A percentile compares a stretch with the other conserved stretches of the same genome.
phyloP scores from a whole-genome alignment of 805 yeast species.

The Candida orba region DNA sequence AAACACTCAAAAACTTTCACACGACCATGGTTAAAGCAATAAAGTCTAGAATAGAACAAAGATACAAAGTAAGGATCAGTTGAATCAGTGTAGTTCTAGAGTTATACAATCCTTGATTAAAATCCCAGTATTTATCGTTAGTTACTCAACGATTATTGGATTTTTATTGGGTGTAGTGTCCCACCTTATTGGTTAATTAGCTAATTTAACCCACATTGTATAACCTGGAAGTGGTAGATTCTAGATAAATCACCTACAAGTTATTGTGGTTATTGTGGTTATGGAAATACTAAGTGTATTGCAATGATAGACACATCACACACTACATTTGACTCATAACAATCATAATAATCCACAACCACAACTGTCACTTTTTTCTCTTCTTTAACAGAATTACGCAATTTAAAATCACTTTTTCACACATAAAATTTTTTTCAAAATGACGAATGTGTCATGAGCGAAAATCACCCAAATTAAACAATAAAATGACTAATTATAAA shows the following conservation, averaged over 20 bases:
- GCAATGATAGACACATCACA: too few species aligned
- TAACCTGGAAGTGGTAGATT: too few species aligned
- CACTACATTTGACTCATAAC: neutral
- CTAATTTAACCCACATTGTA: neutral
- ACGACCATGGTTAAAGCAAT: too few species aligned
- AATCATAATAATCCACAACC: neutral
- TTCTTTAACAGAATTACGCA: conserved; percentile 3
- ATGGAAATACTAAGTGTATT: too few species aligned
- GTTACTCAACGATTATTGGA: neutral
- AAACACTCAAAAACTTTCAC: too few species aligned
- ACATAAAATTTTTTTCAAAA: neutral
- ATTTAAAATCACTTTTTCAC: conserved; percentile 2
- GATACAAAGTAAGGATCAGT: too few species aligned
- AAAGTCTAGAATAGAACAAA: too few species aligned
- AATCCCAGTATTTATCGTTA: too few species aligned
- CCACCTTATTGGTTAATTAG: neutral
- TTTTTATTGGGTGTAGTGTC: neutral
- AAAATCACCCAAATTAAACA: neutral
- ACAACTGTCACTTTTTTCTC: neutral
- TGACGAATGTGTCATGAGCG: conserved; percentile 6
- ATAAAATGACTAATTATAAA: neutral
- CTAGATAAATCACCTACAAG: too few species aligned
- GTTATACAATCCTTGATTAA: too few species aligned
- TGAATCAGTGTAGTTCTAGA: too few species aligned
- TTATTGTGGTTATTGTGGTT: too few species aligned